Evolutionary conservation across 192 early-diverging fungal species (phyloP).

Genomic region (Umbelopsis isabellina): DNA sequence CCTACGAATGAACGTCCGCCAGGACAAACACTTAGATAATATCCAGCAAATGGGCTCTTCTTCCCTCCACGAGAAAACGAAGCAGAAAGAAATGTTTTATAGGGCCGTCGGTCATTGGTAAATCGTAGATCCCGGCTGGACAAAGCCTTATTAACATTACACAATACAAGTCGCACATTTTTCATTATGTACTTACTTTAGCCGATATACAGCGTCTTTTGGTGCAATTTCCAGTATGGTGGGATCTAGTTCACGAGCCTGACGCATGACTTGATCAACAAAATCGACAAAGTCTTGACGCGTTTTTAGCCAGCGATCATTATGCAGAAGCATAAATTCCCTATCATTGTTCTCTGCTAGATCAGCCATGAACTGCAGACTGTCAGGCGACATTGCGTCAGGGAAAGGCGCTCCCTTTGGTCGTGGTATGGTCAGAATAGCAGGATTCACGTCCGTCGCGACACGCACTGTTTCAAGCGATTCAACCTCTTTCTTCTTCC

Average conservation of each 20-base stretch:
- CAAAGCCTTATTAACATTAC: conserved; percentile 24
- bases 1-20: conserved; percentile 45
- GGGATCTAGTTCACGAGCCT: conserved; percentile 46
- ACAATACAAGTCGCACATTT: background rate
- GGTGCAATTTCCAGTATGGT: conserved; percentile 45
- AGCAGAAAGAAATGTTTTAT: conserved; percentile 52
- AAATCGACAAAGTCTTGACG: conserved; percentile 54
- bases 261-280: conserved; percentile 44
- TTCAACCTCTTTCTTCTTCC: background rate
- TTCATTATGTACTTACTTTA: conserved; percentile 38
- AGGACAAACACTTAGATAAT: conserved; percentile 52
- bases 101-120: conserved; percentile 56
- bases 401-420: conserved; percentile 44
- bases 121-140: conserved; percentile 64
- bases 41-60: conserved; percentile 54
- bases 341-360: conserved; percentile 54
- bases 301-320: conserved; percentile 38
- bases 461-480: background rate
- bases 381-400: conserved; percentile 53
- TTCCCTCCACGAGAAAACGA: conserved; percentile 50
- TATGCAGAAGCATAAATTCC: conserved; percentile 47
- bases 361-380: conserved; percentile 50
- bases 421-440: background rate
- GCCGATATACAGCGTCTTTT: conserved; percentile 50
- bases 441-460: background rate